These are phyloP conservation scores for Leccinum griseonigrum DNA, from an alignment of 1,284 basidiomycete species.

Conservation along the genomic window DNA sequence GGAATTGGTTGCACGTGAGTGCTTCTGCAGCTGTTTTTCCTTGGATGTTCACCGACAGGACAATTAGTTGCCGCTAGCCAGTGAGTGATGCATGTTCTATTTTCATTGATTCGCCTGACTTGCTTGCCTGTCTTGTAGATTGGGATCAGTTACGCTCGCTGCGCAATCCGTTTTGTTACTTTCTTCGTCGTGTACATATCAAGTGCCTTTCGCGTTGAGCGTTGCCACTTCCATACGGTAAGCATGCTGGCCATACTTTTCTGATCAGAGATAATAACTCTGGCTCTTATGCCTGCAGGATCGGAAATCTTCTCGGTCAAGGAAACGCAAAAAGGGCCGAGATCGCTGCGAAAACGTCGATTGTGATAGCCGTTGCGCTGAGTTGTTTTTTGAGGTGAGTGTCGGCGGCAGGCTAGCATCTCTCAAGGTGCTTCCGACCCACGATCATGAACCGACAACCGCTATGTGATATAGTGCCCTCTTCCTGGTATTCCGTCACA, in stretches of 20 bases:
- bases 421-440: neutral
- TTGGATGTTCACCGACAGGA: neutral
- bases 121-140: conserved; percentile 30
- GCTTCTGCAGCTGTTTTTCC: neutral
- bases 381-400: conserved; percentile 61
- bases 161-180: conserved; percentile 76
- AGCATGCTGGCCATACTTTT: conserved; percentile 20
- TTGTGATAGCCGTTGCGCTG: conserved; percentile 61
- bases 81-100: conserved; percentile 33
- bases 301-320: conserved; percentile 83
- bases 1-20: conserved; percentile 69
- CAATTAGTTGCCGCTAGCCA: conserved; percentile 55
- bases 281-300: conserved; percentile 39
- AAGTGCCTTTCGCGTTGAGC: conserved; percentile 81
- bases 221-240: conserved; percentile 84
- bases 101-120: neutral
- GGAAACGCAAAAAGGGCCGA: conserved; percentile 66
- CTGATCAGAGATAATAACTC: neutral
- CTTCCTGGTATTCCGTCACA: conserved; percentile 70
- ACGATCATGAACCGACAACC: neutral
- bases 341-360: conserved; percentile 57
- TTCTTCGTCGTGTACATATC: conserved; percentile 76
- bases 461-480: conserved; percentile 44
- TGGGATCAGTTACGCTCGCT: conserved; percentile 63
- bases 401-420: neutral